These are phyloP conservation scores for Striga asiatica DNA, from an alignment of 257 asterid species.

Conservation along the genomic window DNA sequence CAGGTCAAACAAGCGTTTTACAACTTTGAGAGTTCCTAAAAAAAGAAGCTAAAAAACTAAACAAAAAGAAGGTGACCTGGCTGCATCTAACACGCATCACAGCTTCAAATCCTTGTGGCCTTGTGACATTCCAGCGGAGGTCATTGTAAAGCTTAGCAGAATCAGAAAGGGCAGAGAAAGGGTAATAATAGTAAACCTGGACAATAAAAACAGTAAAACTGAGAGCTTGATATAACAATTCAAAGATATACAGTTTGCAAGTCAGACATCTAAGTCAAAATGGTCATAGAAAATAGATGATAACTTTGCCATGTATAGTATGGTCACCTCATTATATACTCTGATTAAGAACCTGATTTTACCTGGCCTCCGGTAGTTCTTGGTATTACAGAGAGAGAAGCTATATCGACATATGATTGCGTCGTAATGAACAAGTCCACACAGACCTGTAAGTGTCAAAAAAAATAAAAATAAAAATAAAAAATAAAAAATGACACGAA, in stretches of 20 bases:
- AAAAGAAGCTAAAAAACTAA: constrained; percentile 11
- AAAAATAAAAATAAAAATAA: too few relatives aligned
- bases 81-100: constrained; percentile 99
- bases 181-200: constrained; percentile 87
- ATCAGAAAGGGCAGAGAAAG: constrained; percentile 93
- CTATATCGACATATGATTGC: constrained; percentile 83
- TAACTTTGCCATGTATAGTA: background rate
- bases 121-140: constrained; percentile 94
- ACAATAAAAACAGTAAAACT: constrained; percentile 9
- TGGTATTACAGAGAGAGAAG: constrained; percentile 87
- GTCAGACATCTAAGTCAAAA: background rate
- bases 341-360: constrained; percentile 15
- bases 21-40: background rate
- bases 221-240: constrained; percentile 11
- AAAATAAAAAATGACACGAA: constrained; percentile 11
- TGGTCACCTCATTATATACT: constrained; percentile 2
- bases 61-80: constrained; percentile 46
- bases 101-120: constrained; percentile 99
- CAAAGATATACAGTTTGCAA: background rate
- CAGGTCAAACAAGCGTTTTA: constrained; percentile 9
- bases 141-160: constrained; percentile 91
- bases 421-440: constrained; percentile 93
- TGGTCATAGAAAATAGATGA: background rate
- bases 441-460: constrained; percentile 57
- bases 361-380: constrained; percentile 99